These are phyloP conservation scores for Pseudogymnoascus sp. DNA, from an alignment of 2,329 filamentous ascomycete species.

Conservation along the genomic window DNA sequence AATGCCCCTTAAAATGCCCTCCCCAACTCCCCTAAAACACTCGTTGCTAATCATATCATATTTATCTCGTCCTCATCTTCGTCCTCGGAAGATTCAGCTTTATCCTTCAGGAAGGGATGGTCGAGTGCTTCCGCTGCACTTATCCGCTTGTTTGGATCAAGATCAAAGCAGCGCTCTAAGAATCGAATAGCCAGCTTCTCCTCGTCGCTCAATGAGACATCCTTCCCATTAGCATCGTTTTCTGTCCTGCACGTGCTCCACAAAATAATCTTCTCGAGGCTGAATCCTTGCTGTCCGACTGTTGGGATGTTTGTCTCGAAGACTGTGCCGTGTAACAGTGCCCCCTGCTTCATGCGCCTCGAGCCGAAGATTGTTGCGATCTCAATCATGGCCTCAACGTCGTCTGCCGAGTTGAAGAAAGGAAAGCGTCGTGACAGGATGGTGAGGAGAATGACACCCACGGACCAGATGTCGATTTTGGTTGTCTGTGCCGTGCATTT, in stretches of 20 bases:
- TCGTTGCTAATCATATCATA: conserved; percentile 39
- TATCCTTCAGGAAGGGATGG: conserved; percentile 58
- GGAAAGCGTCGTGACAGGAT: conserved; percentile 87
- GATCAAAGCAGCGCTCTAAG: conserved; percentile 62
- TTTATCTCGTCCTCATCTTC: conserved; percentile 43
- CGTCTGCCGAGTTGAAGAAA: conserved; percentile 98
- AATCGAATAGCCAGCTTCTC: conserved; percentile 70
- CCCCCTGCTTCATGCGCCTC: conserved; percentile 74
- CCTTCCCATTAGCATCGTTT: conserved; percentile 47
- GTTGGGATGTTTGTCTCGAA: conserved; percentile 92
- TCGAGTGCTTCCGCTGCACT: conserved; percentile 66
- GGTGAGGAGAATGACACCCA: conserved; percentile 93
- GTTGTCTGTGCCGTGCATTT: conserved; percentile 95
- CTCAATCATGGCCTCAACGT: conserved; percentile 95
- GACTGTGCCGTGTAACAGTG: conserved; percentile 78
- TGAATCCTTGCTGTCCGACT: conserved; percentile 76
- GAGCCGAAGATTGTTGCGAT: conserved; percentile 91
- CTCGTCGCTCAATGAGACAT: conserved; percentile 50
- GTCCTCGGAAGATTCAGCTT: conserved; percentile 23
- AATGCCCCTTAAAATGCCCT: conserved; percentile 9
- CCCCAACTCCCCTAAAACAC: conserved; percentile 21
- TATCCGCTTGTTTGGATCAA: conserved; percentile 66
- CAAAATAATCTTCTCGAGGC: conserved; percentile 84
- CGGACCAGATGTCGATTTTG: conserved; percentile 94
- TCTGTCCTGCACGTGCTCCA: conserved; percentile 73